Evolutionary conservation across 495 filamentous ascomycete species (phyloP), one percentile per base, ranked within the genome.

Genomic region (Chlorociboria aeruginascens): DNA sequence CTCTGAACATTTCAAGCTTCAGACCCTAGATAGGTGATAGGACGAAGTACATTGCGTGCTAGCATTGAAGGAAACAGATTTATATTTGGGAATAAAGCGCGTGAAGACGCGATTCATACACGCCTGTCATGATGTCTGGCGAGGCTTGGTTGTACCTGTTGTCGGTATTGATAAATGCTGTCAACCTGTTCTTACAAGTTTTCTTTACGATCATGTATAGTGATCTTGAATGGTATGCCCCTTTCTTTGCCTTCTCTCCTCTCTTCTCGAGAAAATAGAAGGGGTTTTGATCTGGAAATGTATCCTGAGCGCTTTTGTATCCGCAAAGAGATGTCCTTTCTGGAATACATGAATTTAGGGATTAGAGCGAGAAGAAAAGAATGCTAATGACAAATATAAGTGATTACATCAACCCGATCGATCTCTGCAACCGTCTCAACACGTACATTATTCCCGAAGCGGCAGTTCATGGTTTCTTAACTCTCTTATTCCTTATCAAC

Each of bases 131-230:
- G 52, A 98, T 98, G 90, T 96, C 90, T 57, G 90, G 90, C 62
- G 90, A 98, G 80, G 92, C 90, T 70, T 98, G 90, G 93, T 77
- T 99, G 64, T 99, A 94, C 74, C 83, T 99, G 58, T 76, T 99
- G 67, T 83, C 92, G 69, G 93, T 99, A 68, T 78, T 99, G 64
- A 92, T 99, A 72, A 99, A 99, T 76, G 93, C 93, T 70, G 92
- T 97, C 79, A 99, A 99, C 77, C 78, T 99, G 56, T 99, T 99
- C 69, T 78, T 99, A 43, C 93, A 99, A 69, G 93, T 99, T 48
- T 99, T 99, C 76, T 99, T 99, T 76, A 99, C 93, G 35, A 99
- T 99, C 57, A 99, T 99, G 93, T 99, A 96, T 69, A 93, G 86
- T 67, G 89, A 96, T 77, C 68, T 96, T 53, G 89, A 96, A 80